These are phyloP conservation scores for Aspergillus novoparasiticus DNA, from an alignment of 2,329 filamentous ascomycete species.

Conservation along the genomic window DNA sequence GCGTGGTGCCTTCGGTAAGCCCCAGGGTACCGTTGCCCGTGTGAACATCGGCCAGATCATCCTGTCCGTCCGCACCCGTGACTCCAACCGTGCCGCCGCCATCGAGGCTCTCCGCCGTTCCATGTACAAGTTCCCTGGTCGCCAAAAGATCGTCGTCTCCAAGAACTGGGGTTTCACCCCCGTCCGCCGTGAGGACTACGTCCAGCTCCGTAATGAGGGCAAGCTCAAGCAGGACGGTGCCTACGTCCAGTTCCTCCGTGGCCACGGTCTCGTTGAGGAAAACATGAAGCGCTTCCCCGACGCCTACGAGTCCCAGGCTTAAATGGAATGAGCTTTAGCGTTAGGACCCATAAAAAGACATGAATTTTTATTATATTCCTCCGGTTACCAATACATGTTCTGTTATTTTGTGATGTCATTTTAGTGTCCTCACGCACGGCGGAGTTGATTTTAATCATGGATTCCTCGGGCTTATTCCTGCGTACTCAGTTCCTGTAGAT, in stretches of 20 bases:
- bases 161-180: conserved; percentile 99
- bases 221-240: conserved; percentile 96
- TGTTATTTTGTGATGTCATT: conserved; percentile 11
- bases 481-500: neutral
- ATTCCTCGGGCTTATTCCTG: conserved; percentile 8
- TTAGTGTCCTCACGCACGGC: conserved; percentile 17
- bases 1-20: conserved; percentile 99
- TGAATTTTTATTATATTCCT: conserved; percentile 9
- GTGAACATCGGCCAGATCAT: conserved; percentile 99
- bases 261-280: conserved; percentile 79
- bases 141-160: conserved; percentile 99
- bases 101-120: conserved; percentile 98
- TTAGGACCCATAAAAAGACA: conserved; percentile 20
- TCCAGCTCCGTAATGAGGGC: conserved; percentile 90
- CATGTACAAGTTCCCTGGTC: conserved; percentile 99
- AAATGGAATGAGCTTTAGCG: conserved; percentile 31
- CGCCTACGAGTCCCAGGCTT: conserved; percentile 64
- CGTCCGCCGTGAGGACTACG: conserved; percentile 95
- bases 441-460: conserved; percentile 19
- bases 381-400: conserved; percentile 7
- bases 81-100: conserved; percentile 85
- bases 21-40: conserved; percentile 97
- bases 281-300: conserved; percentile 96
- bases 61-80: conserved; percentile 94
- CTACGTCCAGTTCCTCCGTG: conserved; percentile 98